These are phyloP conservation scores for Hypoxylon sp. DNA, from an alignment of 2,329 filamentous ascomycete genomes.

Conservation along the genomic window DNA sequence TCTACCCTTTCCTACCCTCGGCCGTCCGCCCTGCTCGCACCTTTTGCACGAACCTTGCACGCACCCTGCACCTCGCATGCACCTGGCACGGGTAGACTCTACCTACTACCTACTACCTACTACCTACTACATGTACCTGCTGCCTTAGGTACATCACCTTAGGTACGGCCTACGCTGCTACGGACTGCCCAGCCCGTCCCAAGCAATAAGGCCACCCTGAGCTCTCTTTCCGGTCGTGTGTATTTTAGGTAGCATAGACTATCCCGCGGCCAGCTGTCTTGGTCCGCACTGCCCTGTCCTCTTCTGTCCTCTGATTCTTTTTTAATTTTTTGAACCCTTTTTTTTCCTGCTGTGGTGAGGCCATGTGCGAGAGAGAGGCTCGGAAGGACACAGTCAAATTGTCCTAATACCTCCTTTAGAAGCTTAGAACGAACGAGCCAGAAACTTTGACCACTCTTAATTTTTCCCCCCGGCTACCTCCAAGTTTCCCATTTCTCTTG, in stretches of 20 bases:
- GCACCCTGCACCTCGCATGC: constrained; percentile 11
- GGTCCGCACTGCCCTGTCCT: constrained; percentile 45
- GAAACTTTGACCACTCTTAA: constrained; percentile 40
- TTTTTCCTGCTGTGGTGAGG: constrained; percentile 34
- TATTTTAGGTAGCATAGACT: constrained; percentile 40
- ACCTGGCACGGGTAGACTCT: too few relatives aligned
- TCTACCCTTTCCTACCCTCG: too few relatives aligned
- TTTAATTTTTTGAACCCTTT: too few relatives aligned
- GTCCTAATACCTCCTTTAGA: too few relatives aligned
- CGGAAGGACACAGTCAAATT: constrained; percentile 30
- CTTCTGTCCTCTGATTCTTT: too few relatives aligned
- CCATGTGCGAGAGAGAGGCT: constrained; percentile 21
- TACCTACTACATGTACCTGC: neutral
- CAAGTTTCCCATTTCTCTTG: constrained; percentile 37
- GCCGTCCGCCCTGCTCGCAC: constrained; percentile 15
- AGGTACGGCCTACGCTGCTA: too few relatives aligned
- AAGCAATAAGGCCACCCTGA: too few relatives aligned
- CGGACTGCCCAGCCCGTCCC: too few relatives aligned
- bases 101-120: neutral
- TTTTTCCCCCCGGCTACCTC: constrained; percentile 41
- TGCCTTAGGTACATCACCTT: too few relatives aligned
- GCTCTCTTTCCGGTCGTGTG: constrained; percentile 2
- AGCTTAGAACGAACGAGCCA: constrained; percentile 38
- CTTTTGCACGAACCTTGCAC: constrained; percentile 8
- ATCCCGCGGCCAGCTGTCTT: constrained; percentile 43